Evolutionary conservation across 257 asterid genomes (phyloP), one percentile per base, ranked within the genome.

Genomic region (Gentiana dahurica): DNA sequence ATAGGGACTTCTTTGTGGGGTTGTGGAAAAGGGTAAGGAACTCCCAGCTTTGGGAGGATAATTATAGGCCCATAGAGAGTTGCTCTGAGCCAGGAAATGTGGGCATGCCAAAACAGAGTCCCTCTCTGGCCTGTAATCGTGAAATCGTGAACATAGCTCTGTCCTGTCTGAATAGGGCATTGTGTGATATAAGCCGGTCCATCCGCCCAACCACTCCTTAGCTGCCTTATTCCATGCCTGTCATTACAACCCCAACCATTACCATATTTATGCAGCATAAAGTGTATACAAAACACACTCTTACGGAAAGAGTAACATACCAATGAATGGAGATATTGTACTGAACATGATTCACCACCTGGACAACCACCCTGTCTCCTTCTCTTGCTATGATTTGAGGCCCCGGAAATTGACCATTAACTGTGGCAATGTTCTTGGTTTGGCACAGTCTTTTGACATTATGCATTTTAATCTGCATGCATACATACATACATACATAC

Each of bases 161-260:
- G 81, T 3, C 85, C 80, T 12, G 75, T 83, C 57, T 71, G 87
- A 65, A 83, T 83, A 0, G 92, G 85, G 56, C 92, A 83, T 51
- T 83, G 85, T 4, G 91, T 73, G 55, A 82, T 36, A 64, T 82
- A 79, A 6, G 91, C 85, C 0, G 87, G 80, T 51, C 92, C 87
- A 44, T 83, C 87, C 1, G 92, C 92, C 92, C 92, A 83, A 51
- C 83, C 85, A 32, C 85, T 83, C 56, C 83, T 61, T 46, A 80
- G 62, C 57, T 78, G 93, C 64, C 77, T 71, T 0, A 83, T 59
- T 54, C 87, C 93, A 24, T 83, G 92, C 92, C 92, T 81, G 51
- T 62, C 36, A n/a, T 34, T 10, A 41, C 46, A 41, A 41, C 9
- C 10, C 46, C 46, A 41, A 41, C 10, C 46, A 41, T 41, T 41